Percentiles rank a stretch among this genome's conserved stretches.
Conservation (phyloP, 2,329 filamentous ascomycete species). For the Rhynchosporium secalis region DNA sequence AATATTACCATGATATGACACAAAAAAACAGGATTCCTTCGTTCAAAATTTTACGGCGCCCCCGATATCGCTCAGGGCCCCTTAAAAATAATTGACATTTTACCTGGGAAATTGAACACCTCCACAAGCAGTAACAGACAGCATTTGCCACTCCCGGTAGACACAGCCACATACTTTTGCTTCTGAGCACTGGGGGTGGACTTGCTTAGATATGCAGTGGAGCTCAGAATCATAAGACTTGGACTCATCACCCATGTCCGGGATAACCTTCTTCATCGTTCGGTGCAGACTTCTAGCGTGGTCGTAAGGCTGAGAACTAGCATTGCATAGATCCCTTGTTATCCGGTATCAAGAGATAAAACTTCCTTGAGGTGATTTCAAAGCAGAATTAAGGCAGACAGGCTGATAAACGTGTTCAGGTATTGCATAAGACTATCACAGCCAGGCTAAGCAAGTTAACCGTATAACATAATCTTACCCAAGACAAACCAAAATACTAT, state of each 20-base stretch:
- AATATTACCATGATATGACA: too few species aligned
- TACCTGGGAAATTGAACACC: too few species aligned
- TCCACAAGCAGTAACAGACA: too few species aligned
- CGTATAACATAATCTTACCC: not conserved
- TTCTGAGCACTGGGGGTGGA: too few species aligned
- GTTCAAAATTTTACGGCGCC: too few species aligned
- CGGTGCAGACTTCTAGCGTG: constrained; percentile 7
- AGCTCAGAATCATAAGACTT: not conserved
- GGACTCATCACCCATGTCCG: not conserved
- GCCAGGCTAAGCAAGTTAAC: not conserved
- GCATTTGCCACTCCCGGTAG: too few species aligned
- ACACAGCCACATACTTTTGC: too few species aligned
- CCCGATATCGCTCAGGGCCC: too few species aligned
- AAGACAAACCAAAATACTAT: not conserved
- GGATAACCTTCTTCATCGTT: not conserved
- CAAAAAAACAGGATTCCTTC: too few species aligned
- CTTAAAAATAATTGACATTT: too few species aligned
- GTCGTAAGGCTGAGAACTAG: not conserved
- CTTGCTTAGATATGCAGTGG: not conserved
- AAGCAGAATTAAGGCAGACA: not conserved
- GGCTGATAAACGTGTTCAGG: constrained; percentile 2
- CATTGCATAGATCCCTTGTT: not conserved
- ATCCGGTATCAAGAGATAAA: not conserved
- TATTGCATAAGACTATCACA: not conserved
- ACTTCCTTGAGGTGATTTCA: not conserved